Base-by-base conservation (phyloP, 495 filamentous ascomycete species). In the Chaetomium tenue region DNA sequence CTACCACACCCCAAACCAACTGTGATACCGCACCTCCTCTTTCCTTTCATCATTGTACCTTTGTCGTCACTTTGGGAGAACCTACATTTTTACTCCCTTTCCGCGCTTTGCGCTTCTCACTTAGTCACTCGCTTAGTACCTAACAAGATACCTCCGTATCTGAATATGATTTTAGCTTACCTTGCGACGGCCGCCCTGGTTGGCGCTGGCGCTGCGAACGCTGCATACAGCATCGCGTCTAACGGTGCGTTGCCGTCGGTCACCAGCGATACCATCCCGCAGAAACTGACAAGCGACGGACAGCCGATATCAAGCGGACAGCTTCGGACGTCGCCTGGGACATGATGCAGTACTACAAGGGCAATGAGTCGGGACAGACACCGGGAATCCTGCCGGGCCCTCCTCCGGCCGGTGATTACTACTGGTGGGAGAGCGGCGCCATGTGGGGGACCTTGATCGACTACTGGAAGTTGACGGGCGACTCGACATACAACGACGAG, bases 401-500 rank as follows among this genome's bases (percentile, higher is more conserved):
- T 20, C 83, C 82, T 12, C 78, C 81, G 7, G 74, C 75, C 15
- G 76, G 79, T 59, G 76, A 81, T 69, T 81, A 84, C 74, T 85
- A 81, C 73, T 84, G 78, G 79, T 92, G 88, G 89, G 87, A 91
- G 74, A 84, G 81, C 57, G 89, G 89, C 57, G 87, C 87, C 55
- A 86, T 91, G 77, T 92, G 88, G 81, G 88, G 89, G 70, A 80
- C 82, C 1, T 72, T 90, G 74, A 84, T 93, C 54, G 88, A 92
- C 67, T 93, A 93, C 72, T 92, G 89, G 89, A 81, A 84, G 69
- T 84, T 83, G 72, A 92, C 90, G 12, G 88, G 87, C 40, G 90
- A 93, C 72, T 72, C 71, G 39, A 80, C 85, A 26, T 91, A 90
- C 78, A 91, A 91, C 77, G 74, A 84, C 30, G 71, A 87, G 28